Conservation (phyloP, 306 rosid species). For the Dicorynia guianensis region DNA sequence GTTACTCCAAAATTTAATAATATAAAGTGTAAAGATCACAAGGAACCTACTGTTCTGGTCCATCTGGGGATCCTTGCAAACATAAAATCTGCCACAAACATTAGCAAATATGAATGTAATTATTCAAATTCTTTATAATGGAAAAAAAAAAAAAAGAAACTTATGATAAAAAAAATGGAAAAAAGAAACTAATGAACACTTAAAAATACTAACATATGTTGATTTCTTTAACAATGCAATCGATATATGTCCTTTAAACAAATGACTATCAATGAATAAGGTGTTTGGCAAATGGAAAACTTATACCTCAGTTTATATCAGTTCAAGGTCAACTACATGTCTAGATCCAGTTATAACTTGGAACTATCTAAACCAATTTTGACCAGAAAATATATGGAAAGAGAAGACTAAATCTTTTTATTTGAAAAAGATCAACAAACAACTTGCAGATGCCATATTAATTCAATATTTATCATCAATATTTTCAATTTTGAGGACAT, state of each 20-base stretch:
- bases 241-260: neutral
- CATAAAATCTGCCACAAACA: conserved; percentile 80
- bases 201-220: conserved; percentile 16
- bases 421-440: neutral
- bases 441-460: neutral
- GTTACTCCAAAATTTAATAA: conserved; percentile 38
- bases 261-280: conserved; percentile 3
- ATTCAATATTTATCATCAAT: conserved; percentile 19
- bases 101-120: conserved; percentile 39
- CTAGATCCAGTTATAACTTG: conserved; percentile 1
- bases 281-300: neutral
- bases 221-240: neutral
- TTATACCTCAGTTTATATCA: conserved; percentile 15
- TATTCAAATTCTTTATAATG: conserved; percentile 20
- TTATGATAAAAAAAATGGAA: neutral
- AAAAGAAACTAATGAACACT: neutral
- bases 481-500: neutral
- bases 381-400: conserved; percentile 9
- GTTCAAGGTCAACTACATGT: conserved; percentile 1
- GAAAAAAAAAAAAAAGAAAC: conserved; percentile 3
- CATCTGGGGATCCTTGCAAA: conserved; percentile 91
- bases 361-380: conserved; percentile 28
- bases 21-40: conserved; percentile 30
- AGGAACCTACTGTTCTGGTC: conserved; percentile 87
- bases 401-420: conserved; percentile 11